phyloP scores from a whole-genome alignment of 1,284 basidiomycete genomes.

The Fomes fomentarius region DNA sequence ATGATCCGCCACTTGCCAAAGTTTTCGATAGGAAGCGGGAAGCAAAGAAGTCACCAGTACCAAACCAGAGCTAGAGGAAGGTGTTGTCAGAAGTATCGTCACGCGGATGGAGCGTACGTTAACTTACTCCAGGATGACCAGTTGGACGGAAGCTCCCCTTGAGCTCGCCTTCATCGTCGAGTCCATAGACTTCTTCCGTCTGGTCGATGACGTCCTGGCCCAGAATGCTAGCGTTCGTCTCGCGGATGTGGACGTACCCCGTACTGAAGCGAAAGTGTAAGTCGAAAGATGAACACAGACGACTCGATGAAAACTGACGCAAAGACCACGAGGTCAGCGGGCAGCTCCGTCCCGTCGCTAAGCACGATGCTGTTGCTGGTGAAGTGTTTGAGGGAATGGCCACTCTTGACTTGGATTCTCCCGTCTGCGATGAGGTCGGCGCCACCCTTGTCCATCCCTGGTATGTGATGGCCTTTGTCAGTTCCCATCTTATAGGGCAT shows the following conservation, averaged over 20 bases:
- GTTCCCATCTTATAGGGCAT: no score
- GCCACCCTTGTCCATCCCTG: slow-evolving; percentile 39
- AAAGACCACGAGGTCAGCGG: slow-evolving; percentile 51
- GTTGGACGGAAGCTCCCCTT: slow-evolving; percentile 39
- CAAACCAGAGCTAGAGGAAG: slow-evolving; percentile 1
- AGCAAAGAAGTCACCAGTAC: slow-evolving; percentile 20
- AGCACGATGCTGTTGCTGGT: slow-evolving; percentile 41
- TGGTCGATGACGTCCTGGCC: slow-evolving; percentile 50
- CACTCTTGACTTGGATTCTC: slow-evolving; percentile 48
- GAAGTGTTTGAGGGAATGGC: slow-evolving; percentile 39
- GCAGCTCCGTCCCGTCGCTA: slow-evolving; percentile 44
- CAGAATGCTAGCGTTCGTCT: slow-evolving; percentile 38
- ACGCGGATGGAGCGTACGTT: no score
- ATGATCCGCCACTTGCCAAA: slow-evolving; percentile 10
- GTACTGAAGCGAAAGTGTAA: slow-evolving; percentile 1
- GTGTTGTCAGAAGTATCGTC: no score
- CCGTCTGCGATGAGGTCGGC: slow-evolving; percentile 41
- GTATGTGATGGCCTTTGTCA: no score
- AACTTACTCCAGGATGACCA: slow-evolving; percentile 37
- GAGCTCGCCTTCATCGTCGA: slow-evolving; percentile 57
- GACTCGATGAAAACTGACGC: slow-evolving; percentile 26
- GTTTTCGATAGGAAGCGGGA: slow-evolving; percentile 21
- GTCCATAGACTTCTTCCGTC: slow-evolving; percentile 53
- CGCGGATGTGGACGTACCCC: slow-evolving; percentile 18
- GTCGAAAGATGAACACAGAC: no score